A percentile compares a stretch with the other conserved stretches of the same genome.
phyloP scores from a whole-genome alignment of 2,329 filamentous ascomycete genomes.

The Metarhizium rileyi region DNA sequence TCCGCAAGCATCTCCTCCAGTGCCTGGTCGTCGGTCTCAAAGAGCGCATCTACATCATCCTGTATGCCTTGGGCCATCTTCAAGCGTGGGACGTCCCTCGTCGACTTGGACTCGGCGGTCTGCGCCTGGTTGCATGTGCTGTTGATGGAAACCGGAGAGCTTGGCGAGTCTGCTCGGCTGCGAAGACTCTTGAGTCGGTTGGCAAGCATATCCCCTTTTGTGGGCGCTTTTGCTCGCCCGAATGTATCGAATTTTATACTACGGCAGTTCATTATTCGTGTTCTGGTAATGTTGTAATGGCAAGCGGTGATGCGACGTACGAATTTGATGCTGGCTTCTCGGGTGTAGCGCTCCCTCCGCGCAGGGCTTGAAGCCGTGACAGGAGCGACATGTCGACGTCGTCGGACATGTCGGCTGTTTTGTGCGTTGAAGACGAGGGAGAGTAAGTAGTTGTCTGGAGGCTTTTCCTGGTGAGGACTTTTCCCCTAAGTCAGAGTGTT shows the following conservation, averaged over 20 bases:
- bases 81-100: neutral
- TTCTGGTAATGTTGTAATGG: slow-evolving; percentile 12
- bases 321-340: slow-evolving; percentile 1
- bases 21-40: slow-evolving; percentile 40
- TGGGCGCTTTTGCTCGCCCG: slow-evolving; percentile 31
- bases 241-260: slow-evolving; percentile 27
- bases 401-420: slow-evolving; percentile 19
- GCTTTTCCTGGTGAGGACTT: neutral
- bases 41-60: slow-evolving; percentile 28
- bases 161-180: slow-evolving; percentile 22
- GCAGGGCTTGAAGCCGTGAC: slow-evolving; percentile 44
- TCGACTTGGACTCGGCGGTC: neutral
- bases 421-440: neutral
- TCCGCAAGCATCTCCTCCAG: slow-evolving; percentile 42
- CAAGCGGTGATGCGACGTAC: neutral
- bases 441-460: neutral
- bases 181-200: slow-evolving; percentile 43
- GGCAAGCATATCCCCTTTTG: slow-evolving; percentile 41
- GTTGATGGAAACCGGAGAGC: slow-evolving; percentile 8
- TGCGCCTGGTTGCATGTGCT: neutral
- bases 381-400: slow-evolving; percentile 38
- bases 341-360: slow-evolving; percentile 25
- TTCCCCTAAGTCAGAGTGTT: too few species aligned
- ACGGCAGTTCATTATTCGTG: neutral
- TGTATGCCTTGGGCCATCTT: slow-evolving; percentile 7